phyloP scores from a whole-genome alignment of 371 early-diverging fungal genomes.

The Polyrhizophydium stewartii region DNA sequence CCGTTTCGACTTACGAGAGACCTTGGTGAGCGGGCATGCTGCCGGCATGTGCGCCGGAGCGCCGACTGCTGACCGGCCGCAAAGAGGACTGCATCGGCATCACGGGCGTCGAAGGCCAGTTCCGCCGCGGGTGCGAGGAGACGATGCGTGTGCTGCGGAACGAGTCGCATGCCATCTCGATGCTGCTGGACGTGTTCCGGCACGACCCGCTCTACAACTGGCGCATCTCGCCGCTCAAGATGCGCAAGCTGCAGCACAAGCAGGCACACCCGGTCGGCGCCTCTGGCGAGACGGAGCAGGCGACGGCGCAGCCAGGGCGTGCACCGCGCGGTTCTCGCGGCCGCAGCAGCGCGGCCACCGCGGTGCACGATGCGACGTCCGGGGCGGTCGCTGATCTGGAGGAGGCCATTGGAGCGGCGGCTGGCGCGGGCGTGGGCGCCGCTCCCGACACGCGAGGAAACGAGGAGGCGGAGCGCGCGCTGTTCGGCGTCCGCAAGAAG shows the following conservation, averaged over 20 bases:
- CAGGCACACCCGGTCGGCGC: not conserved
- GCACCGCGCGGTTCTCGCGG: not conserved
- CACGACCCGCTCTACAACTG: constrained; percentile 90
- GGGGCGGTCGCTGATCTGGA: constrained; percentile 1
- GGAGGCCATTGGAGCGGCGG: not conserved
- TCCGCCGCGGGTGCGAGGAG: constrained; percentile 71
- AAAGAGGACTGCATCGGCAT: constrained; percentile 70
- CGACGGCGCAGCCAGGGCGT: too few relatives aligned
- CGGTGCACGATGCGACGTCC: constrained; percentile 8
- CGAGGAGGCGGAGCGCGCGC: constrained; percentile 60
- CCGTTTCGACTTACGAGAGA: constrained; percentile 96
- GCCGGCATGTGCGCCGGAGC: too few relatives aligned
- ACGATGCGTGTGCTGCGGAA: constrained; percentile 75
- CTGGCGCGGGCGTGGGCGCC: not conserved
- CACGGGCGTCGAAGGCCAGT: constrained; percentile 78
- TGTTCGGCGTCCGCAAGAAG: constrained; percentile 51
- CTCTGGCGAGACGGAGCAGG: not conserved
- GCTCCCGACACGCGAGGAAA: constrained; percentile 23
- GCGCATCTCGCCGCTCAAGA: constrained; percentile 17
- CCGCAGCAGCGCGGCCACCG: constrained; percentile 5
- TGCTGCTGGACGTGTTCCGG: constrained; percentile 89
- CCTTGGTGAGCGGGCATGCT: constrained; percentile 30
- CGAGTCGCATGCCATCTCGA: constrained; percentile 75
- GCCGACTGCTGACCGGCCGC: not conserved
- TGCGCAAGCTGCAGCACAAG: constrained; percentile 6